Conservation (phyloP, 2,329 filamentous ascomycete species). For the Metarhizium humberi region DNA sequence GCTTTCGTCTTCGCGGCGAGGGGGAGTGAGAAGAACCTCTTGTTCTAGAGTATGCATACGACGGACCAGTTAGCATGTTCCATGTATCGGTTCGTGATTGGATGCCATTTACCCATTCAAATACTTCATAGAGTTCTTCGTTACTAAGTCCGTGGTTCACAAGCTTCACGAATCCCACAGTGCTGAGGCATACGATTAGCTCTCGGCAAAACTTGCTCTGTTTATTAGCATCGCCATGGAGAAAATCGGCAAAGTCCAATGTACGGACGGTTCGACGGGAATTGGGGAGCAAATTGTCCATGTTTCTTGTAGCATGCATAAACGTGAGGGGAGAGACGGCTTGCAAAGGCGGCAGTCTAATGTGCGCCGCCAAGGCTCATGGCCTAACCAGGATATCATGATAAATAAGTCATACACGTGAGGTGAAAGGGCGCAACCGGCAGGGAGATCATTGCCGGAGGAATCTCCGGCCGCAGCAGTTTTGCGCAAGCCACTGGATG, state of each 20-base stretch:
- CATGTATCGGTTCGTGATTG: too few relatives aligned
- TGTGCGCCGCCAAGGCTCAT: too few relatives aligned
- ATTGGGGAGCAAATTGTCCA: background rate
- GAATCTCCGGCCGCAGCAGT: too few relatives aligned
- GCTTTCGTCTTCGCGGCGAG: slow-evolving; percentile 21
- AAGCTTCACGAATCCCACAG: background rate
- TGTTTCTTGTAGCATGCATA: background rate
- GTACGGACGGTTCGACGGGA: background rate
- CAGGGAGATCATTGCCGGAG: too few relatives aligned
- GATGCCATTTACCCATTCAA: background rate
- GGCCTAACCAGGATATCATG: too few relatives aligned
- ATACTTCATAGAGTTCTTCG: background rate
- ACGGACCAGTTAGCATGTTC: background rate
- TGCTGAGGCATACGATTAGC: background rate
- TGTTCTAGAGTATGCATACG: slow-evolving; percentile 10
- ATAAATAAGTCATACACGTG: too few relatives aligned
- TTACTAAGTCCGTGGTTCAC: background rate
- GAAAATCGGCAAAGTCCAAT: background rate
- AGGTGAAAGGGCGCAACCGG: too few relatives aligned
- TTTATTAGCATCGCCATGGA: background rate
- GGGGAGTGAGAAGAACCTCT: slow-evolving; percentile 21
- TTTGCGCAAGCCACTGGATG: too few relatives aligned
- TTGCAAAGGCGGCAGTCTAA: too few relatives aligned
- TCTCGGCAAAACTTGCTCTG: background rate
- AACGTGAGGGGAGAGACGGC: too few relatives aligned